These are phyloP conservation scores for Euryodendron excelsum DNA, from an alignment of 148 eudicot genomes.

Conservation along the genomic window DNA sequence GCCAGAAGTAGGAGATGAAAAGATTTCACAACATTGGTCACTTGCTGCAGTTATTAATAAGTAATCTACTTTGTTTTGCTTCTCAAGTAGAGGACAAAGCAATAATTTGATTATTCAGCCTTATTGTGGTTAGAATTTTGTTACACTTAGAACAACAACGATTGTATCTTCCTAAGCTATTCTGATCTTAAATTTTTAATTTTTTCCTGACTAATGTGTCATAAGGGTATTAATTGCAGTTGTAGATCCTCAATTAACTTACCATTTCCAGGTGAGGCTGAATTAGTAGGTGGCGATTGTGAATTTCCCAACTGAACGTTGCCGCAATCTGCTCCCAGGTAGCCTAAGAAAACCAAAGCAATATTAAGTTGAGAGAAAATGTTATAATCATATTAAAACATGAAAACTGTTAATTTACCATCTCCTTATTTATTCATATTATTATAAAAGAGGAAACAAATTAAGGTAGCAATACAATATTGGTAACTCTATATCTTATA, in stretches of 20 bases:
- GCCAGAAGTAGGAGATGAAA: not conserved
- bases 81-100: not conserved
- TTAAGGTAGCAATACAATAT: too few species aligned
- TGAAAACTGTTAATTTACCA: not conserved
- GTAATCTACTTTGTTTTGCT: not conserved
- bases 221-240: not conserved
- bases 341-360: not conserved
- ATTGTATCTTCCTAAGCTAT: not conserved
- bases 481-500: too few species aligned
- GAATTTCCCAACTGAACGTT: not conserved
- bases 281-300: not conserved
- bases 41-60: not conserved
- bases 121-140: not conserved
- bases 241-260: not conserved
- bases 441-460: too few species aligned
- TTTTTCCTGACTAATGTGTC: not conserved
- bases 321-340: not conserved
- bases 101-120: not conserved
- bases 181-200: not conserved
- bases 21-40: not conserved
- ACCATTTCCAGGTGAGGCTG: not conserved
- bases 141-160: not conserved
- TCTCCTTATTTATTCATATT: too few species aligned
- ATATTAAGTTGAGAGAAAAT: not conserved
- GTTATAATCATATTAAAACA: too few species aligned